Conservation (phyloP, 345 rosid species). For the Linum usitatissimum region DNA sequence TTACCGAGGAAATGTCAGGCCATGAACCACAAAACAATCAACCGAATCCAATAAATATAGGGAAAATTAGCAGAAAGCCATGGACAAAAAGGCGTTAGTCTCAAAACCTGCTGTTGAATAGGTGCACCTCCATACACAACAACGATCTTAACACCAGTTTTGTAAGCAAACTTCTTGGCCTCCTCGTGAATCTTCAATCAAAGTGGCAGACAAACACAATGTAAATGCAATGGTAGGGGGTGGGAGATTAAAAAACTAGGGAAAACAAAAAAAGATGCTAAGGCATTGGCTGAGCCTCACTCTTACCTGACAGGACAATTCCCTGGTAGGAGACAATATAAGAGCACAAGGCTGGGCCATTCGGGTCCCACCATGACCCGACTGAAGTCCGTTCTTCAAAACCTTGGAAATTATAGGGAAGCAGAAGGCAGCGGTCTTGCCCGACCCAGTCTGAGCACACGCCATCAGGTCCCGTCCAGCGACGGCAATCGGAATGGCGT, state of each 20-base stretch:
- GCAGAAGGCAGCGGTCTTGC: slow-evolving; percentile 49
- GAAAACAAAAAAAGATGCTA: not conserved
- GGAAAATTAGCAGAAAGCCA: not conserved
- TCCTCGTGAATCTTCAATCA: slow-evolving; percentile 36
- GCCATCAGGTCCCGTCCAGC: slow-evolving; percentile 57
- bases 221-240: not conserved
- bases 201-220: not conserved
- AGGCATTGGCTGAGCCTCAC: slow-evolving; percentile 11
- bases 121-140: slow-evolving; percentile 48
- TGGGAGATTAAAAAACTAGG: not conserved
- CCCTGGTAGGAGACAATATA: slow-evolving; percentile 43
- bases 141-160: slow-evolving; percentile 30
- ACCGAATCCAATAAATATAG: not conserved
- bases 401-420: slow-evolving; percentile 37
- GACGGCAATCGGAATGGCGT: slow-evolving; percentile 42
- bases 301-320: slow-evolving; percentile 44
- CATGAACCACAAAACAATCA: not conserved
- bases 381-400: slow-evolving; percentile 8
- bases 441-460: slow-evolving; percentile 51
- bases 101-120: slow-evolving; percentile 30
- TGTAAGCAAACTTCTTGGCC: slow-evolving; percentile 36
- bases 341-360: slow-evolving; percentile 34
- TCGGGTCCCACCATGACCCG: slow-evolving; percentile 11
- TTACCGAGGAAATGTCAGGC: not conserved
- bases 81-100: not conserved